Evolutionary conservation across 257 asterid genomes (phyloP).

Genomic region (Nemophila menziesii): DNA sequence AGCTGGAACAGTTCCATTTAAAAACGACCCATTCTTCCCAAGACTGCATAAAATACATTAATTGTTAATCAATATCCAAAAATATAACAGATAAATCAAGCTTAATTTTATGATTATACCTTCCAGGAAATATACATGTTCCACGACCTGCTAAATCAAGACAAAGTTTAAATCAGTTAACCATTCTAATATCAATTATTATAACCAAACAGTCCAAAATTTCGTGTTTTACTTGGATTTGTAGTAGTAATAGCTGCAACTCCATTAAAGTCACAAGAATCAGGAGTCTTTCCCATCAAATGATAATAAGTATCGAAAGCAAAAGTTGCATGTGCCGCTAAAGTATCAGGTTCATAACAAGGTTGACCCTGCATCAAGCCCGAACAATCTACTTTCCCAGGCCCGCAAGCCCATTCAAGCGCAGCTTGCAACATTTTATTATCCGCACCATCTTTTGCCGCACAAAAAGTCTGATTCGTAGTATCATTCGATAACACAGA

Average conservation of each 20-base stretch:
- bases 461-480: conserved; percentile 57
- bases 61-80: too few species aligned
- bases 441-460: conserved; percentile 61
- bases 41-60: too few species aligned
- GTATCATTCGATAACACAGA: conserved; percentile 63
- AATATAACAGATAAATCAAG: too few species aligned
- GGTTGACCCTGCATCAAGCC: conserved; percentile 56
- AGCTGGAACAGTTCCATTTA: too few species aligned
- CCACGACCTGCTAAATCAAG: too few species aligned
- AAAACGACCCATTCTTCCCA: too few species aligned
- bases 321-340: conserved; percentile 66
- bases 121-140: too few species aligned
- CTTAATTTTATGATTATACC: too few species aligned
- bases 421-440: conserved; percentile 85
- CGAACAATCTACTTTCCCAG: conserved; percentile 79
- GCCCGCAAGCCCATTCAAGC: conserved; percentile 94
- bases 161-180: too few species aligned
- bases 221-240: conserved; percentile 86
- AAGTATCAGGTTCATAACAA: conserved; percentile 78
- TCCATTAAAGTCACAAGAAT: conserved; percentile 77
- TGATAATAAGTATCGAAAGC: conserved; percentile 69
- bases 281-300: conserved; percentile 47
- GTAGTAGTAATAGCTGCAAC: conserved; percentile 77
- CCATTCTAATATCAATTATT: too few species aligned
- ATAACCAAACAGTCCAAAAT: too few species aligned